Evolutionary conservation across 495 filamentous ascomycete genomes (phyloP).

Genomic region (Penicillium bovifimosum): DNA sequence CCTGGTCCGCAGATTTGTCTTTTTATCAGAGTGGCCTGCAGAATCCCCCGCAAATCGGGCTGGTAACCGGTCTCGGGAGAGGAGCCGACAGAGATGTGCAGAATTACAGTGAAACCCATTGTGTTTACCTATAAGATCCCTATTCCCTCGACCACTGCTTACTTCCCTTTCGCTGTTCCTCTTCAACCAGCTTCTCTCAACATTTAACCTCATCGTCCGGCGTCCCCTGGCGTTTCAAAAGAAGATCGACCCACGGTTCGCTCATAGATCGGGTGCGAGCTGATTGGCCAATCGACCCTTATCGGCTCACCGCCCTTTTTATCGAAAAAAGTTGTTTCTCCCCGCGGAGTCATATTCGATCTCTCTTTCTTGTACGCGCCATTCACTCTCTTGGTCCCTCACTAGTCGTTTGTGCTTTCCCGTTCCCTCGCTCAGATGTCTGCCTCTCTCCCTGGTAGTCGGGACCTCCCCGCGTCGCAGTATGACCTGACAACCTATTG

Average conservation of each 20-base stretch:
- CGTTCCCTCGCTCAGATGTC: conserved; percentile 57
- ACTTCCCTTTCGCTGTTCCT: neutral
- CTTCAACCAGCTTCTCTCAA: neutral
- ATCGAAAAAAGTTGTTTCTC: conserved; percentile 17
- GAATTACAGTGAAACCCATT: no score
- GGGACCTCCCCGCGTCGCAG: conserved; percentile 82
- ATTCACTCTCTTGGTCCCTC: conserved; percentile 7
- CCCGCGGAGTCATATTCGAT: conserved; percentile 17
- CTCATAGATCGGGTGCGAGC: neutral
- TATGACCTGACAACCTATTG: conserved; percentile 91
- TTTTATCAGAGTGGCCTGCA: neutral
- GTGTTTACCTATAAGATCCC: no score
- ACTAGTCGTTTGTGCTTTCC: conserved; percentile 5
- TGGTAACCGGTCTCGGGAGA: conserved; percentile 7
- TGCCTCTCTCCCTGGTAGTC: conserved; percentile 76
- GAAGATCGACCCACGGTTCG: neutral
- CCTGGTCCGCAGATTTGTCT: conserved; percentile 1
- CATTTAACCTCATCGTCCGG: neutral
- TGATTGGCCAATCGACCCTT: conserved; percentile 27
- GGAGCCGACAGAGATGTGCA: neutral
- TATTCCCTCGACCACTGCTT: neutral
- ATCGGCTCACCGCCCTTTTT: conserved; percentile 41
- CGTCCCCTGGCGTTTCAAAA: neutral
- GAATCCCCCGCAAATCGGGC: conserved; percentile 6
- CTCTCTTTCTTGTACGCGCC: conserved; percentile 4